phyloP scores from a whole-genome alignment of 2,329 filamentous ascomycete species.

The Chalaropsis ovoidea region DNA sequence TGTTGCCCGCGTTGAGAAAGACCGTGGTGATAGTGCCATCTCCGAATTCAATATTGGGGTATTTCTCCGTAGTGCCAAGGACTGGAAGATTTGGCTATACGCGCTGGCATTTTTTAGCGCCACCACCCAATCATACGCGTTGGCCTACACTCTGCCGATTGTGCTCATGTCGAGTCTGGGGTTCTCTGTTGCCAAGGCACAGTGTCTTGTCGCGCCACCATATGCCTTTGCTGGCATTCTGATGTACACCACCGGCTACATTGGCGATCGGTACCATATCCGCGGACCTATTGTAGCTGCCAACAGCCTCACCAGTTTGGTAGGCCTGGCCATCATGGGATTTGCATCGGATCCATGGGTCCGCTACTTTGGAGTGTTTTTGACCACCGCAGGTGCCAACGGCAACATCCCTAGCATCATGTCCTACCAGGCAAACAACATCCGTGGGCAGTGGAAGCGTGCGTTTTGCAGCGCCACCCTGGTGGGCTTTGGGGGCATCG shows the following conservation, averaged over 20 bases:
- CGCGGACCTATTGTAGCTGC: conserved; percentile 56
- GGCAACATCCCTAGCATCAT: conserved; percentile 65
- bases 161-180: conserved; percentile 56
- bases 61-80: conserved; percentile 40
- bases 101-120: conserved; percentile 53
- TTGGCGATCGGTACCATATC: conserved; percentile 56
- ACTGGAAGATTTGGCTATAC: conserved; percentile 54
- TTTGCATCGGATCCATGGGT: conserved; percentile 39
- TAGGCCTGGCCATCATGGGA: conserved; percentile 64
- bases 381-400: conserved; percentile 66
- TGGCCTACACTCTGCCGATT: conserved; percentile 70
- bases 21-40: conserved; percentile 47
- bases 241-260: conserved; percentile 50
- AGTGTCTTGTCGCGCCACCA: conserved; percentile 62
- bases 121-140: conserved; percentile 62
- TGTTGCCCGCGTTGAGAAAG: conserved; percentile 44
- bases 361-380: conserved; percentile 65
- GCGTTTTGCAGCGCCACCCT: conserved; percentile 67
- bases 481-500: conserved; percentile 66
- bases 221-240: conserved; percentile 55
- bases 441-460: conserved; percentile 80
- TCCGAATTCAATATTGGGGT: conserved; percentile 42
- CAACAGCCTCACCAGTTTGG: conserved; percentile 56
- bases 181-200: conserved; percentile 52
- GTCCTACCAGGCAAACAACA: conserved; percentile 79